A percentile compares a stretch with the other conserved stretches of the same genome.
These are phyloP conservation scores for Globisporangium spinosum DNA, from an alignment of 352 stramenopile genomes.

Conservation along the genomic window DNA sequence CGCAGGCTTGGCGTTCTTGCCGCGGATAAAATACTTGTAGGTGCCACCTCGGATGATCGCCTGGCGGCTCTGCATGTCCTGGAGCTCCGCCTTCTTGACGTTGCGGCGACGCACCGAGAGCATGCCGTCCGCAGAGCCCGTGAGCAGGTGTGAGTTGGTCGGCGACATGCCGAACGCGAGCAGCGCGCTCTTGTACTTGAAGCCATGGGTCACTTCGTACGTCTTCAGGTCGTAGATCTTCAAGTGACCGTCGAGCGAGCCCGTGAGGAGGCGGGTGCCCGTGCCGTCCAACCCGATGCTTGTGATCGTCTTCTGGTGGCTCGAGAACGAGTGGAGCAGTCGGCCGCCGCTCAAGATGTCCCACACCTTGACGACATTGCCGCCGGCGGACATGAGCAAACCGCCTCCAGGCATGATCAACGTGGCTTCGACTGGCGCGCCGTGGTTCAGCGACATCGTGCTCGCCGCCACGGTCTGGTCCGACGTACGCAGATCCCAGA, in stretches of 20 bases:
- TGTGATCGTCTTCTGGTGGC: constrained; percentile 94
- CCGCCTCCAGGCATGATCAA: constrained; percentile 84
- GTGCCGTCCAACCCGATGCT: constrained; percentile 86
- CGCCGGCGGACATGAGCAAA: constrained; percentile 79
- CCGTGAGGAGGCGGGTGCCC: constrained; percentile 84
- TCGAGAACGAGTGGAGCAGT: constrained; percentile 87
- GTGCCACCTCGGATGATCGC: constrained; percentile 76
- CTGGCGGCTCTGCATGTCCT: constrained; percentile 62
- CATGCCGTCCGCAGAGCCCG: constrained; percentile 69
- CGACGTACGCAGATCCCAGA: constrained; percentile 90
- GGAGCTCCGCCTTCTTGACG: constrained; percentile 62
- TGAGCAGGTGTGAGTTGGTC: constrained; percentile 81
- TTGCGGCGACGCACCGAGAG: constrained; percentile 81
- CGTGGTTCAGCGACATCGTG: constrained; percentile 74
- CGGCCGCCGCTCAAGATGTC: constrained; percentile 87
- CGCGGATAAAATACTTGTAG: constrained; percentile 90
- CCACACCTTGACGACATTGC: constrained; percentile 92
- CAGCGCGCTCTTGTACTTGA: constrained; percentile 86
- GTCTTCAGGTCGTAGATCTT: constrained; percentile 93
- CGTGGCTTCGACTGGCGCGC: constrained; percentile 85
- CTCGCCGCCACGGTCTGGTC: constrained; percentile 48
- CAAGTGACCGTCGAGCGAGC: constrained; percentile 89
- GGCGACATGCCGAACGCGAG: constrained; percentile 80
- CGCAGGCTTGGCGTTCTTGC: constrained; percentile 77
- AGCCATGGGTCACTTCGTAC: constrained; percentile 87